Conservation (phyloP, 768 basidiomycete genomes). For the Amanita rubescens region DNA sequence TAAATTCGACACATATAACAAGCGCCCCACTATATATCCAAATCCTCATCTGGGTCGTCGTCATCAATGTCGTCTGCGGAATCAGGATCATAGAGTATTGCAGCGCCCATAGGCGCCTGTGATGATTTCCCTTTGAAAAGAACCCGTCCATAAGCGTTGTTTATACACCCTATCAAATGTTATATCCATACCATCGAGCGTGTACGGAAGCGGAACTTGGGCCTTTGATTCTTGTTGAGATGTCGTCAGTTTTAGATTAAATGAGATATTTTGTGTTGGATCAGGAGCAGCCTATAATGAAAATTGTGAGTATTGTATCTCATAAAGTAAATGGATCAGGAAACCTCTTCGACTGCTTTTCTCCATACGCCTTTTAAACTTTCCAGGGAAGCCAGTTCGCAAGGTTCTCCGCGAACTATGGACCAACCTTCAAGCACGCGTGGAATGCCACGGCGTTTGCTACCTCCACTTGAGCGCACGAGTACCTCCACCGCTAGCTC, state of each 20-base stretch:
- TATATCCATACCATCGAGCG: slow-evolving; percentile 58
- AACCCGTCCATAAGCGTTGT: not conserved
- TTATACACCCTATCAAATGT: not conserved
- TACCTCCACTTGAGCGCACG: slow-evolving; percentile 33
- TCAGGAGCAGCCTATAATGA: slow-evolving; percentile 36
- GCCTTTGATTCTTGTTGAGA: slow-evolving; percentile 76
- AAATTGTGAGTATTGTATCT: slow-evolving; percentile 4
- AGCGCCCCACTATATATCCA: slow-evolving; percentile 63
- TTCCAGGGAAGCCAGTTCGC: slow-evolving; percentile 43
- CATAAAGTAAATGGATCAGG: slow-evolving; percentile 17
- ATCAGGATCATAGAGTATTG: slow-evolving; percentile 87
- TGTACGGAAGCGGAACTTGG: slow-evolving; percentile 85
- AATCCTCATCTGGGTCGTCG: slow-evolving; percentile 92
- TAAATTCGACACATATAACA: not conserved
- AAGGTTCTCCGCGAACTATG: slow-evolving; percentile 24
- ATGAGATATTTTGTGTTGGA: slow-evolving; percentile 65
- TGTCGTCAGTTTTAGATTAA: slow-evolving; percentile 81
- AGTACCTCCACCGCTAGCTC: slow-evolving; percentile 63
- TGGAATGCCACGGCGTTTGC: slow-evolving; percentile 48
- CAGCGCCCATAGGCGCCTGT: slow-evolving; percentile 22
- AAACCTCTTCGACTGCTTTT: slow-evolving; percentile 25
- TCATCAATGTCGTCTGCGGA: slow-evolving; percentile 93
- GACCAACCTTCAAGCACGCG: slow-evolving; percentile 63
- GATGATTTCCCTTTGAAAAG: slow-evolving; percentile 10
- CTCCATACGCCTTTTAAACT: slow-evolving; percentile 42